Base-by-base conservation (phyloP, 305 asterid species). In the Fraxinus platypoda region DNA sequence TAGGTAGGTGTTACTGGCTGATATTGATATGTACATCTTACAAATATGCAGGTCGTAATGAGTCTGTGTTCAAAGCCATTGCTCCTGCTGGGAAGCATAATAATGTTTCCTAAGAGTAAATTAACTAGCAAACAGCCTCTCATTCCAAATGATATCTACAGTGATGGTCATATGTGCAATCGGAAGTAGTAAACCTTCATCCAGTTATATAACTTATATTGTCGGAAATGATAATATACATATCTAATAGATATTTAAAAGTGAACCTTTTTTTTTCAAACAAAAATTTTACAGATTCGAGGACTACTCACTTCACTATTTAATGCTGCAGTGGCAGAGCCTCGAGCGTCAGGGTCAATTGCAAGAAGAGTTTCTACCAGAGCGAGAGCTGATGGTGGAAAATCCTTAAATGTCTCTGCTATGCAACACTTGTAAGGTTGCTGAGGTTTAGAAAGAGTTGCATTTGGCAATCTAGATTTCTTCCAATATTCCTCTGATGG, bases 401-500 rank as follows among this genome's bases (percentile, higher is more conserved):
- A 95, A 77, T 94, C 94, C 90, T 92, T 91, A 75, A 86, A 95
- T 26, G 88, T 85, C 81, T 95, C 98, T 6, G 49, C 78, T 77
- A 92, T 87, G 88, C 95, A 92, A 81, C 95, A 82, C 78, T 91
- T 92, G 83, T 95, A 93, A 38, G 95, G 97, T 33, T 97, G 98
- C 80, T 94, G 98, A 77, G 99, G 99, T 87, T 92, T 97, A 87
- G 93, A 95, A 46, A 92, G 91, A 75, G 97, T 92, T 25, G 93
- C 95, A 83, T 94, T 92, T 46, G 98, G 97, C 59, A 95, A 85
- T 84, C 86, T 90, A 64, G 91, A 91, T 89, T 90, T 95, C 89
- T 91, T 94, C 99, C 98, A 95, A 87, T 90, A 94, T 77, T 91
- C 98, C 68, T 95, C 97, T 0, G 93, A 81, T 17, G 98, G 98